Evolutionary conservation across 495 filamentous ascomycete genomes (phyloP).

Genomic region (Cercophora sp.): DNA sequence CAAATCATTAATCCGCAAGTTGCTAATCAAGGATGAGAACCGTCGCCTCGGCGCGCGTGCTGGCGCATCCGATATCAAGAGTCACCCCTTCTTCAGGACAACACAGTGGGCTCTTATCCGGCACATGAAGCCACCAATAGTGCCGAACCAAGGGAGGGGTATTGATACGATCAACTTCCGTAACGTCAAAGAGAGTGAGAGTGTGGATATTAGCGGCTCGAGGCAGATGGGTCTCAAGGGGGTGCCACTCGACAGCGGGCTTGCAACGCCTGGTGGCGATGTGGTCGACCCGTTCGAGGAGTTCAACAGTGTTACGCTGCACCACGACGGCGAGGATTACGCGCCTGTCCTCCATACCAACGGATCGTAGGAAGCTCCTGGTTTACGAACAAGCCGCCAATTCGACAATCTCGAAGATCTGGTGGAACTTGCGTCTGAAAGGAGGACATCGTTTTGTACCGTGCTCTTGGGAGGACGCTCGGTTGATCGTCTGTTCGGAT

Average conservation of each 20-base stretch:
- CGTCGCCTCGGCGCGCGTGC: constrained; percentile 91
- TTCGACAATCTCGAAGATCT: too few relatives aligned
- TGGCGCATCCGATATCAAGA: constrained; percentile 94
- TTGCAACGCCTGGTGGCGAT: constrained; percentile 81
- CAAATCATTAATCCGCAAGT: constrained; percentile 93
- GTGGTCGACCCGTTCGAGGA: constrained; percentile 91
- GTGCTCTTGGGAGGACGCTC: too few relatives aligned
- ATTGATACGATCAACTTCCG: constrained; percentile 95
- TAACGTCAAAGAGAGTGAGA: constrained; percentile 94
- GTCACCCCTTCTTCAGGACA: constrained; percentile 89
- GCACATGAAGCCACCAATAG: constrained; percentile 98
- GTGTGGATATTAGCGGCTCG: constrained; percentile 80
- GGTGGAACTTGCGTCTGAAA: too few relatives aligned
- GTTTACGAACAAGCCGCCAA: too few relatives aligned
- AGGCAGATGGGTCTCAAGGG: constrained; percentile 57
- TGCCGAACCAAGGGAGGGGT: constrained; percentile 85
- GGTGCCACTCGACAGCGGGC: constrained; percentile 77
- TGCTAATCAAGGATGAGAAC: constrained; percentile 96
- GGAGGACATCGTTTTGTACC: too few relatives aligned
- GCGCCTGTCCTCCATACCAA: too few relatives aligned
- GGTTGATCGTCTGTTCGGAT: too few relatives aligned
- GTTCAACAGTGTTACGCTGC: constrained; percentile 96
- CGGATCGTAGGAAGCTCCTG: too few relatives aligned
- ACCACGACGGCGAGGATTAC: constrained; percentile 84
- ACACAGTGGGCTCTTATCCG: constrained; percentile 96